These are phyloP conservation scores for Glomus cerebriforme DNA, from an alignment of 192 early-diverging fungal species.

Conservation along the genomic window DNA sequence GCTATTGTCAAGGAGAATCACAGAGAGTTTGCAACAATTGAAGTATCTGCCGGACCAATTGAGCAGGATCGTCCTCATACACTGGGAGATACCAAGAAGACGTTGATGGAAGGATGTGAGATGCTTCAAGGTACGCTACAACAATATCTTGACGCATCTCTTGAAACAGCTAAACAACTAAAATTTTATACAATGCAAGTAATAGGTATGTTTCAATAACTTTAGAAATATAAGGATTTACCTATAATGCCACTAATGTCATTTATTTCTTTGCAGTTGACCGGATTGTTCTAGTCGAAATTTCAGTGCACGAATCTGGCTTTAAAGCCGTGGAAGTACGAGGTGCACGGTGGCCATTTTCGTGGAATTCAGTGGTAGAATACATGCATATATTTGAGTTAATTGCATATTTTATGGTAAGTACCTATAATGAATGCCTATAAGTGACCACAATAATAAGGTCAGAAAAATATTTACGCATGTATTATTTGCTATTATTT, in stretches of 20 bases:
- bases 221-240: neutral
- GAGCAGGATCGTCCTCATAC: conserved; percentile 10
- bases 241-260: neutral
- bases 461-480: conserved; percentile 16
- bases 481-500: conserved; percentile 18
- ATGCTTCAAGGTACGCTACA: conserved; percentile 20
- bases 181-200: conserved; percentile 29
- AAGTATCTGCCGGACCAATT: neutral
- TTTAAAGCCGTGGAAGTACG: conserved; percentile 24
- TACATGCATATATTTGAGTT: conserved; percentile 15
- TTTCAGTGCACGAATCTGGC: conserved; percentile 6
- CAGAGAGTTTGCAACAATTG: conserved; percentile 11
- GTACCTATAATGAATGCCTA: too few species aligned
- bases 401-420: conserved; percentile 23
- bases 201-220: conserved; percentile 22
- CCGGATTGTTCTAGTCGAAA: conserved; percentile 16
- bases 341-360: conserved; percentile 21
- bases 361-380: conserved; percentile 4
- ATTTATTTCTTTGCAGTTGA: conserved; percentile 25
- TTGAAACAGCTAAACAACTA: conserved; percentile 3
- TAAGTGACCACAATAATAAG: neutral
- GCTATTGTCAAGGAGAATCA: conserved; percentile 19
- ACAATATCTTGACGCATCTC: conserved; percentile 21
- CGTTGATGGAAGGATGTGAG: neutral
- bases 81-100: conserved; percentile 10